Evolutionary conservation across 352 stramenopile genomes (phyloP).

Genomic region (Phytopythium boreale): DNA sequence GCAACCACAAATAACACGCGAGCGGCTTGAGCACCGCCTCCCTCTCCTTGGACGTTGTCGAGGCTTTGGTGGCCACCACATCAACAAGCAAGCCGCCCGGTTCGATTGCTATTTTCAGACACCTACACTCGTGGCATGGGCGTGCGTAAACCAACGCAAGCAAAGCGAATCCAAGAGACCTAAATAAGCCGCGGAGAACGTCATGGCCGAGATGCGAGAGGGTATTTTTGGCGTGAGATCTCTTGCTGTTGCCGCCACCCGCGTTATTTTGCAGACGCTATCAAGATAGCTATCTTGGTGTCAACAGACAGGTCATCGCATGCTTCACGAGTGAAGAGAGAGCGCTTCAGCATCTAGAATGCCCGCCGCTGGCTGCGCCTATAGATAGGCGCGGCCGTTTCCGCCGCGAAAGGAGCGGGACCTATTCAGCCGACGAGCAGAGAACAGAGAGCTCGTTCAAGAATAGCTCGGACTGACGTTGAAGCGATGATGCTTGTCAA

Average conservation of each 20-base stretch:
- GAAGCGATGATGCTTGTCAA: no score
- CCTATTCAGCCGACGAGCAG: no score
- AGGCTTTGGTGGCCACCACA: background rate
- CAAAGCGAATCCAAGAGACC: background rate
- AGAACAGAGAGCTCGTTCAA: no score
- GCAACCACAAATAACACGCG: constrained; percentile 4
- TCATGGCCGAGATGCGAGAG: background rate
- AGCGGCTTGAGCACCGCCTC: background rate
- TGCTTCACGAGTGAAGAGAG: background rate
- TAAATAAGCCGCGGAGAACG: background rate
- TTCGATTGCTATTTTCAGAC: background rate
- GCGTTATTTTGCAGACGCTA: no score
- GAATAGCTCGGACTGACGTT: no score
- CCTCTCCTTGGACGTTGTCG: no score
- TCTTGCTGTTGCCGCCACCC: background rate
- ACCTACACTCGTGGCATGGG: background rate
- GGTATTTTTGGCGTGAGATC: background rate
- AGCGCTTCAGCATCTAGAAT: background rate
- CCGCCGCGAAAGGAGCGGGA: background rate
- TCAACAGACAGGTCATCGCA: background rate
- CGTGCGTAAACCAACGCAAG: background rate
- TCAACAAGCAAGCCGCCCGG: background rate
- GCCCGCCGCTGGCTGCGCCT: background rate
- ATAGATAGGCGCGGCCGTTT: background rate
- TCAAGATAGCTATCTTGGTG: no score